Conservation (phyloP, 805 yeast species). For the Saccharomycopsis schoenii region DNA sequence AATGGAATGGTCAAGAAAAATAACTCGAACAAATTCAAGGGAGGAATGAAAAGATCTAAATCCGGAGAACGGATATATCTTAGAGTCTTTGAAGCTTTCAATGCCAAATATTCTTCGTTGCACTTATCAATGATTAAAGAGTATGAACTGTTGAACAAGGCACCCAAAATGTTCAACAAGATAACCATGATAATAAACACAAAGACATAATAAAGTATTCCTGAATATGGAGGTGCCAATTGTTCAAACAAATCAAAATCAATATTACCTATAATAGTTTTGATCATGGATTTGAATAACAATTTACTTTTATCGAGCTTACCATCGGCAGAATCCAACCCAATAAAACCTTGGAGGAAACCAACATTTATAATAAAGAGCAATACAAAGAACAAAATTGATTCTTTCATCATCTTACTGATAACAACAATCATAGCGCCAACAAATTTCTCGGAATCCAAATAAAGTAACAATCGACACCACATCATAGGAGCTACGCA, state of each 20-base stretch:
- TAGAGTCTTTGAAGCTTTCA: slow-evolving; percentile 74
- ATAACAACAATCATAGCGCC: slow-evolving; percentile 85
- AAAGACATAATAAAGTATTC: slow-evolving; percentile 65
- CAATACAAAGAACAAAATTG: slow-evolving; percentile 70
- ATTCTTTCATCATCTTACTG: slow-evolving; percentile 80
- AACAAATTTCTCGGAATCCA: slow-evolving; percentile 72
- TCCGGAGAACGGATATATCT: slow-evolving; percentile 86
- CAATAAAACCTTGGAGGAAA: slow-evolving; percentile 78
- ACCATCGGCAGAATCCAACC: slow-evolving; percentile 84
- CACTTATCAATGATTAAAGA: slow-evolving; percentile 73
- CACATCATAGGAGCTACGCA: slow-evolving; percentile 83
- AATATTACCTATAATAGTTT: slow-evolving; percentile 68
- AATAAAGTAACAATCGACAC: slow-evolving; percentile 63
- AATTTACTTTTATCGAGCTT: slow-evolving; percentile 60
- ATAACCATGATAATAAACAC: slow-evolving; percentile 68
- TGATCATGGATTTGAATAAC: slow-evolving; percentile 53
- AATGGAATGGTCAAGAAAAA: slow-evolving; percentile 33
- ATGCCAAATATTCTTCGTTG: slow-evolving; percentile 74
- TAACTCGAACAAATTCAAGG: slow-evolving; percentile 66
- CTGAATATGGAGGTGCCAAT: slow-evolving; percentile 81
- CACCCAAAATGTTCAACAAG: slow-evolving; percentile 74
- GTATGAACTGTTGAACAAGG: slow-evolving; percentile 78
- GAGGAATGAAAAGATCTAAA: slow-evolving; percentile 75
- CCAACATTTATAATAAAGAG: slow-evolving; percentile 64
- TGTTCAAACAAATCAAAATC: slow-evolving; percentile 59